A percentile compares a stretch with the other conserved stretches of the same genome.
Conservation (phyloP, 2,329 filamentous ascomycete genomes). For the Aspergillus sp. region DNA sequence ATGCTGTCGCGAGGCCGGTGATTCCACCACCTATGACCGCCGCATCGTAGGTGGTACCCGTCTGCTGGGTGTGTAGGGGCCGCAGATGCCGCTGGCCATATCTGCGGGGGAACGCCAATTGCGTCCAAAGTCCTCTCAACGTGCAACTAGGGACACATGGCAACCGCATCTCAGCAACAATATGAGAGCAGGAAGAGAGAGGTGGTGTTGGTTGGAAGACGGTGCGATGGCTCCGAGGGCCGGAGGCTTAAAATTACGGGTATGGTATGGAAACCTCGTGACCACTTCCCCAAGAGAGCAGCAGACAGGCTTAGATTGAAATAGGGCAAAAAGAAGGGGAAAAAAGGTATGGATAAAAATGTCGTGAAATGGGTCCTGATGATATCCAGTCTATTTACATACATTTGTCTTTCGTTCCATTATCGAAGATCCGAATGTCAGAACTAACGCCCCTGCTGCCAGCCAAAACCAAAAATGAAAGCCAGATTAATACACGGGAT, state of each 20-base stretch:
- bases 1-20: slow-evolving; percentile 70
- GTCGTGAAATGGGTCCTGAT: not conserved
- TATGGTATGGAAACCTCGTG: not conserved
- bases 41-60: slow-evolving; percentile 35
- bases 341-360: not conserved
- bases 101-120: slow-evolving; percentile 9
- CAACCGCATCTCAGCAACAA: slow-evolving; percentile 21
- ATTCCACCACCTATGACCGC: slow-evolving; percentile 75
- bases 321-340: not conserved
- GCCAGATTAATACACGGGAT: slow-evolving; percentile 20
- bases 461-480: slow-evolving; percentile 13
- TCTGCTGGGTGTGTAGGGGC: slow-evolving; percentile 9
- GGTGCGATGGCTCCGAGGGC: not conserved
- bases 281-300: not conserved
- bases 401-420: slow-evolving; percentile 9
- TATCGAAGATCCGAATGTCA: slow-evolving; percentile 4
- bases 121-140: slow-evolving; percentile 12
- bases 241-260: slow-evolving; percentile 1
- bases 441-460: slow-evolving; percentile 17
- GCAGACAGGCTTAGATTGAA: not conserved
- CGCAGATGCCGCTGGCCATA: slow-evolving; percentile 8
- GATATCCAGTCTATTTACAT: slow-evolving; percentile 22
- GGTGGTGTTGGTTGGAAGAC: not conserved
- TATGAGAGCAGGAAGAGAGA: not conserved
- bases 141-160: slow-evolving; percentile 16